Base-by-base conservation (phyloP, 345 rosid species). In the Corchorus capsularis region DNA sequence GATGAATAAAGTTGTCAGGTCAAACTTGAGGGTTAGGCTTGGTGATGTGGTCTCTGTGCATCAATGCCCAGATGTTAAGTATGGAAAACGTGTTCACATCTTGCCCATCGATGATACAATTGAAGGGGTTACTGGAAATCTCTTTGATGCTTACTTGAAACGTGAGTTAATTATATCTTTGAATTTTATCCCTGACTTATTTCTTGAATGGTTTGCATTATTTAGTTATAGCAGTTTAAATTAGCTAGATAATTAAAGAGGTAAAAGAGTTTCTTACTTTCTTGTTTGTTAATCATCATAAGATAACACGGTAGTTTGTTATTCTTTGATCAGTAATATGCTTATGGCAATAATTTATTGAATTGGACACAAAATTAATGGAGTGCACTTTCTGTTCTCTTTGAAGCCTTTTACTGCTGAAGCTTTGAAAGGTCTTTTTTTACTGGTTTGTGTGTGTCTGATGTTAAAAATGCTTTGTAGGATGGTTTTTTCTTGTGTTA, bases 21-120 rank as follows among this genome's bases (percentile, higher is more conserved):
- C 94, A 3, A 93, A 93, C 87, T 85, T 93, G 83, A 93, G 97
- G 88, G 97, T 93, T 77, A 87, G 98, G 78, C 88, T 93, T 12
- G 97, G 98, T 52, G 96, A 93, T 80, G 98, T 93, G 76, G 86
- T 93, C 39, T 93, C 98, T 43, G 91, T 93, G 61, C 98, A 93
- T 77, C 98, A 91, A 54, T 93, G 97, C 74, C 90, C 94, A 14
- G 98, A 91, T 87, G 97, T 94, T 47, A 94, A 94, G 73, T 92
- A 94, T 72, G 97, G 98, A 19, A 91, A 90, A 84, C 95, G 97
- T 76, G 98, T 94, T 11, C 98, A 94, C 87, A 94, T 94, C 35
- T 86, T 94, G 71, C 98, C 97, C 2, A 79, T 94, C 5, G 98
- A 94, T 85, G 98, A 93, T 81, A 87, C 98, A 2, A 83, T 93